Evolutionary conservation across 2,329 filamentous ascomycete genomes (phyloP), one percentile per base, ranked within the genome.

Genomic region (Cladophialophora immunda): DNA sequence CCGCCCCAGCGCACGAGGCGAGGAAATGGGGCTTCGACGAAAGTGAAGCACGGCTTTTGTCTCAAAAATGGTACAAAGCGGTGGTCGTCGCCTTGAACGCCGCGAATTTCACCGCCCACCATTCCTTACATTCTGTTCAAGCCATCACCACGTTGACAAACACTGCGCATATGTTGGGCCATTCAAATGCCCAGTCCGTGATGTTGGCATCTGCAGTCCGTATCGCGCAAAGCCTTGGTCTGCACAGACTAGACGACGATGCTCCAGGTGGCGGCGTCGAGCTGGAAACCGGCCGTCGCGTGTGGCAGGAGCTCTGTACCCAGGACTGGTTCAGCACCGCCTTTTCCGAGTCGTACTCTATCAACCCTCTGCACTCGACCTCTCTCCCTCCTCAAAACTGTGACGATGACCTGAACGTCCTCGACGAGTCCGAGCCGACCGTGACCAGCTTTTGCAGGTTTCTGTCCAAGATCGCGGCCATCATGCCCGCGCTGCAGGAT

Each of bases 111-210:
- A 82, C 79, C 32, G 78, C 78, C n/a, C 72, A 75, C 56, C 78
- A 81, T 64, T 79, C 77, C 9, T 74, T 82, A 2, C 76, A 80
- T 36, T 75, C 80, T 0, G 76, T 84, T 3, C 81, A 85, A 69
- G 78, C 82, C 3, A 82, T 85, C 30, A 74, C 81, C 11, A 81
- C 79, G 1, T 73, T 82, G 38, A 84, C 83, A 15, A 80, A 81
- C 1, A 80, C 80, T 7, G 82, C 82, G 13, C 83, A 85, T 72
- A 75, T 83, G 29, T 76, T 85, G 1, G 83, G 83, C 2, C 80
- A 80, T 38, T 82, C 81, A 1, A 84, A 83, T 67, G 79, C 79
- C 36, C 83, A 82, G 66, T 80, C 78, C 3, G 81, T 83, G 0
- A 76, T 82, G 36, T 76, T 84, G 11, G 80, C 79, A 4, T 77